Base-by-base conservation (phyloP, 2,329 filamentous ascomycete genomes). In the Talaromyces albobiverticillius region DNA sequence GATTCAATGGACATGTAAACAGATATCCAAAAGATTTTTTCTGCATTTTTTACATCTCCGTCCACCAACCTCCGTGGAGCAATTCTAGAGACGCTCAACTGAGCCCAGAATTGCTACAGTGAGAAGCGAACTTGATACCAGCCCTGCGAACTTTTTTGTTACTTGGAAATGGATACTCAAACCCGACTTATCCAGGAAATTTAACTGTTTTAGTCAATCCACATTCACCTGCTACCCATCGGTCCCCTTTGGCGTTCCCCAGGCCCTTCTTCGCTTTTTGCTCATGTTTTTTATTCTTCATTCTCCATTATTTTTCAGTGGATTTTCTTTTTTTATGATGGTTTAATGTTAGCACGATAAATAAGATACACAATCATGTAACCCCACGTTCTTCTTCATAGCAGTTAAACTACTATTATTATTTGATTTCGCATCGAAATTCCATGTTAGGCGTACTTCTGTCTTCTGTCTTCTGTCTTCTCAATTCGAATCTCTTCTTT, bases 1-100 rank as follows among this genome's bases (percentile, higher is more conserved):
- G 86, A 88, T 67, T 84, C 83, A 38, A 89, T 89, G 85, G 86
- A 89, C 67, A 89, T 87, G 84, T 87, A 82, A 82, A 73, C 46
- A 31, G 41, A 25, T 38, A n/a, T 22, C 16, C 18, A 23, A 41
- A 52, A 20, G 13, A 18, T 32, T 20, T 16, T 42, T 42, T 42
- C 13, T 41, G 16, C 18, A 50, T 29, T 13, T 16, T 38, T 20
- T 29, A 25, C 31, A 22, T 42, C 32, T 6, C 14, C 11, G 18
- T 20, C 36, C 16, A 13, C 18, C 36, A 40, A 20, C 18, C 36
- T 40, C 36, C 36, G 8, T 20, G 3, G 18, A 16, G 2, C 36
- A 22, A 40, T 40, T 13, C 36, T 20, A 8, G 36, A 40, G 36
- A 22, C 36, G 16, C 16, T 40, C 16, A 11, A 11, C 36, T 40